Conservation (phyloP, 1,139 yeast species). For the Hemisphaericaspora lyxosophila region DNA sequence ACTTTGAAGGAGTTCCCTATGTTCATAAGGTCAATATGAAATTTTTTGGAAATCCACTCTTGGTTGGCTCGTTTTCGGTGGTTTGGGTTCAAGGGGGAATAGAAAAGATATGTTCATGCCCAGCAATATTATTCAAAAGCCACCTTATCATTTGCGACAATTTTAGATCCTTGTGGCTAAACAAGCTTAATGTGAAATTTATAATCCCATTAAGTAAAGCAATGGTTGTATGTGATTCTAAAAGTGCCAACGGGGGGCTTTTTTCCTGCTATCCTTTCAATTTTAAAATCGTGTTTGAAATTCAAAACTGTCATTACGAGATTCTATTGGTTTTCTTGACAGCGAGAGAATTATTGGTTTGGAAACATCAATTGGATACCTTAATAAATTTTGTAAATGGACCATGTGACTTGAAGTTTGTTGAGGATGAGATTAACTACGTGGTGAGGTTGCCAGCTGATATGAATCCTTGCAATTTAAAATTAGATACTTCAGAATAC, state of each 20-base stretch:
- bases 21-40: constrained; percentile 23
- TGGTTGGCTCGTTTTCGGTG: constrained; percentile 40
- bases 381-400: constrained; percentile 43
- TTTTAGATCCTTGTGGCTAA: constrained; percentile 12
- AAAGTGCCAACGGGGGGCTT: constrained; percentile 39
- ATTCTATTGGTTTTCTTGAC: constrained; percentile 38
- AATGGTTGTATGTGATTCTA: constrained; percentile 19
- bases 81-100: constrained; percentile 36
- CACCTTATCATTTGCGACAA: constrained; percentile 38
- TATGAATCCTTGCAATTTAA: constrained; percentile 18
- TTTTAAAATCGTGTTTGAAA: constrained; percentile 50
- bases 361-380: constrained; percentile 39
- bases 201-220: constrained; percentile 49
- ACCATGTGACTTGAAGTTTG: constrained; percentile 35
- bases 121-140: constrained; percentile 50
- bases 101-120: constrained; percentile 24
- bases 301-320: constrained; percentile 42
- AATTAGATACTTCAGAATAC: constrained; percentile 7
- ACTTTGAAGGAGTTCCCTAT: constrained; percentile 14
- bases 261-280: constrained; percentile 25
- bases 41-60: constrained; percentile 41
- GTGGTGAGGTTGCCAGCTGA: constrained; percentile 15
- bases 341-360: constrained; percentile 33
- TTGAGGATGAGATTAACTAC: constrained; percentile 14
- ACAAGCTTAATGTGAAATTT: constrained; percentile 35